Percentiles rank a stretch among this genome's conserved stretches.
phyloP scores from a whole-genome alignment of 441 rosid species.

The Gossypium lobatum region DNA sequence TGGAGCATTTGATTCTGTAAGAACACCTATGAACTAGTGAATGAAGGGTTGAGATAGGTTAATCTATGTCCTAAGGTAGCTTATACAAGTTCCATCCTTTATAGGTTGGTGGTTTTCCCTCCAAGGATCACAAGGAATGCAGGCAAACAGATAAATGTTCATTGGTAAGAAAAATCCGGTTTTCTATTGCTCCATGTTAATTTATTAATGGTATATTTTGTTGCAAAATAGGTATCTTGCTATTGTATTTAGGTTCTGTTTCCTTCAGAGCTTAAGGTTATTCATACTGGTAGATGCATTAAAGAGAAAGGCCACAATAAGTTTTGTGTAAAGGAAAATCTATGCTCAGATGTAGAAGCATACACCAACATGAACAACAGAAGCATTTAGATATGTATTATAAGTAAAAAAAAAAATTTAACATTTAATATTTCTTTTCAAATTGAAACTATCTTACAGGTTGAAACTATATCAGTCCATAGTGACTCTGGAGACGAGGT shows the following conservation, averaged over 20 bases:
- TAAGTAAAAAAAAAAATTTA: background rate
- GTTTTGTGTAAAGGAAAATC: background rate
- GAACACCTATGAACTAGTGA: constrained; percentile 28
- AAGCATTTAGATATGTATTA: constrained; percentile 2
- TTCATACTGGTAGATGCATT: background rate
- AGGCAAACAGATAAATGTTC: constrained; percentile 38
- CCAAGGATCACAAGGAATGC: constrained; percentile 37
- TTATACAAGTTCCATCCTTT: constrained; percentile 25
- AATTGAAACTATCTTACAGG: constrained; percentile 34
- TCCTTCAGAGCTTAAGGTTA: constrained; percentile 8
- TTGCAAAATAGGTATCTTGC: background rate
- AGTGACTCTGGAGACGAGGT: constrained; percentile 43
- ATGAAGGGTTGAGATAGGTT: constrained; percentile 9
- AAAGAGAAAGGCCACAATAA: background rate
- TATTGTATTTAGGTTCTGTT: constrained; percentile 3
- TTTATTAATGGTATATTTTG: constrained; percentile 8
- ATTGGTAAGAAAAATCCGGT: constrained; percentile 36
- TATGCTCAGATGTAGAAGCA: background rate
- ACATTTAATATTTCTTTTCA: constrained; percentile 5
- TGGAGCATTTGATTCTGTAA: constrained; percentile 42
- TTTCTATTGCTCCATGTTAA: constrained; percentile 12
- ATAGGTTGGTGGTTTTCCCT: constrained; percentile 41
- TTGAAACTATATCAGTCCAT: constrained; percentile 36
- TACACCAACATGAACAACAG: background rate
- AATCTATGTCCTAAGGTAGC: constrained; percentile 13